Percentiles rank a stretch among this genome's conserved stretches.
Conservation (phyloP, 2,329 filamentous ascomycete species). For the Amesomyces nigricolor region DNA sequence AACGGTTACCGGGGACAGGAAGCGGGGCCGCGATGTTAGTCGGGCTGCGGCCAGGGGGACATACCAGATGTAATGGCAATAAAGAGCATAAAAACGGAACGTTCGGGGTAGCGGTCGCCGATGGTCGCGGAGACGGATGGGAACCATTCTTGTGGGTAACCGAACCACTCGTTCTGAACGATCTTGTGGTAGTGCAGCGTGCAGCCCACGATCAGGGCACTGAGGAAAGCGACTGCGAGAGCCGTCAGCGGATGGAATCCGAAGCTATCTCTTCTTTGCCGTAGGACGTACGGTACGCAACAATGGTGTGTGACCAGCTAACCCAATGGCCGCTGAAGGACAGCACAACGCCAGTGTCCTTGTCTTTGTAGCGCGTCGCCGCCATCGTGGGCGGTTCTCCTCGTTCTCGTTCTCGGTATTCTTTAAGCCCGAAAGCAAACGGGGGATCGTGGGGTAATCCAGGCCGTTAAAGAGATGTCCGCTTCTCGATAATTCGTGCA, state of each 20-base stretch:
- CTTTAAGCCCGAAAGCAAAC: too few relatives aligned
- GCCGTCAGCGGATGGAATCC: neutral
- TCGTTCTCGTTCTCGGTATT: too few relatives aligned
- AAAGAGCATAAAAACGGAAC: constrained; percentile 94
- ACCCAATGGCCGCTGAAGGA: constrained; percentile 83
- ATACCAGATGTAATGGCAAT: constrained; percentile 90
- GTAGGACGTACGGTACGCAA: constrained; percentile 66
- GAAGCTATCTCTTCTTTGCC: neutral
- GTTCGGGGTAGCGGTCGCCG: constrained; percentile 92
- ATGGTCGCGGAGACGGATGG: constrained; percentile 95
- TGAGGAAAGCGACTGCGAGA: constrained; percentile 68
- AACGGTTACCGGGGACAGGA: neutral
- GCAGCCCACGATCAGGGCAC: constrained; percentile 75
- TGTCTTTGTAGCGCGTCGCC: constrained; percentile 55
- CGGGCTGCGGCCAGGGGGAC: too few relatives aligned
- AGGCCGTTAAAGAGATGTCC: neutral
- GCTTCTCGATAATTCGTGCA: neutral
- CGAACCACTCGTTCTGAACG: constrained; percentile 93
- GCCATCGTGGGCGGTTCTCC: constrained; percentile 33
- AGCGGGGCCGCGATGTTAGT: neutral
- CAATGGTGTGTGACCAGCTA: constrained; percentile 76
- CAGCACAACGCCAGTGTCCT: constrained; percentile 54
- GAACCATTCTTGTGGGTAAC: constrained; percentile 94
- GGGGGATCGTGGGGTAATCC: neutral
- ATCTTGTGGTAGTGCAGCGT: constrained; percentile 93